Evolutionary conservation across 225 moss, liverwort and hornwort genomes (phyloP).

Genomic region (Thuidium tamariscinum): DNA sequence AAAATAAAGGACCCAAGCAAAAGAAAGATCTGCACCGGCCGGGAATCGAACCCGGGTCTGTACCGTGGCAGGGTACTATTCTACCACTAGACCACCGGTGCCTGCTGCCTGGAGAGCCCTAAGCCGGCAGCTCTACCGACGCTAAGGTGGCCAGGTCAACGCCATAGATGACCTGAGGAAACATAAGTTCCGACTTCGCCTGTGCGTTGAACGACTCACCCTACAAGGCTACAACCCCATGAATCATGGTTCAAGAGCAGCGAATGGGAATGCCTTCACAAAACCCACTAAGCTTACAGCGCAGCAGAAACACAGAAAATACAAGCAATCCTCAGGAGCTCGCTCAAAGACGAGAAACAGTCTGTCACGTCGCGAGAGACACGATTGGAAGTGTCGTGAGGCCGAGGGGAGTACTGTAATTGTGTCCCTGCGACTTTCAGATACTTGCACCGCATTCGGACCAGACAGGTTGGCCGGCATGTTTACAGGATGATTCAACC

Average conservation of each 20-base stretch:
- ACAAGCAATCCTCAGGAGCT: neutral
- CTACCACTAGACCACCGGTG: constrained; percentile 12
- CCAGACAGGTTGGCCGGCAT: neutral
- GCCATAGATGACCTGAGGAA: neutral
- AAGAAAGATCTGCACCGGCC: fast-evolving
- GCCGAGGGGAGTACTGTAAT: neutral
- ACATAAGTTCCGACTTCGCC: fast-evolving
- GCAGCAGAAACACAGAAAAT: neutral
- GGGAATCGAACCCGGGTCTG: constrained; percentile 7
- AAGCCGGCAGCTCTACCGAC: fast-evolving
- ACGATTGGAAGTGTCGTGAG: neutral
- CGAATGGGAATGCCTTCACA: neutral
- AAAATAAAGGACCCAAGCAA: fast-evolving
- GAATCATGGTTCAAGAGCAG: neutral
- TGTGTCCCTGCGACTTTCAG: neutral
- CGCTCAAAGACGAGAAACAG: neutral
- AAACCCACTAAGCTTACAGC: no score
- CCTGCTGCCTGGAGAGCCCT: no score
- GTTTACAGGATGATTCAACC: neutral
- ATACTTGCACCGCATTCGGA: neutral
- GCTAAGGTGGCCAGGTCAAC: no score
- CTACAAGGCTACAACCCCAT: fast-evolving
- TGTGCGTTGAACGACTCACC: neutral
- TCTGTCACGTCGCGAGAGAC: neutral
- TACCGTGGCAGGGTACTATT: constrained; percentile 12